Conservation (phyloP, 176 grass and related monocot species). For the Secale cereale region DNA sequence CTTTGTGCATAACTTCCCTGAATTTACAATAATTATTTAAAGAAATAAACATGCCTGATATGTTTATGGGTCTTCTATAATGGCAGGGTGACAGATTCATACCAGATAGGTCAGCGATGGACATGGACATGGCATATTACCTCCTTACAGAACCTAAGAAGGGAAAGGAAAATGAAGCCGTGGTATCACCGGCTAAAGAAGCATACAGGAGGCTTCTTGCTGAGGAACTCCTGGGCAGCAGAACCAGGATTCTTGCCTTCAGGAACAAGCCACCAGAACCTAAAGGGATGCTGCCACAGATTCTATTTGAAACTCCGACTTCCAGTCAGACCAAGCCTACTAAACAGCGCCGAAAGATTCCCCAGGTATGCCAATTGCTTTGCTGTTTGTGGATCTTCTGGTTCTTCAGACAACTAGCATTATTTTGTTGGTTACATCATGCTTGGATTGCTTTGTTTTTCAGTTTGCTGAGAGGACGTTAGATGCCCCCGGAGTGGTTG, state of each 20-base stretch:
- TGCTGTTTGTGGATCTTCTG: not conserved
- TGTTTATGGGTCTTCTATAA: slow-evolving; percentile 14
- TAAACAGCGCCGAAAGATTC: slow-evolving; percentile 41
- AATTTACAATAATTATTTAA: not conserved
- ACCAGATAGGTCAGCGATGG: slow-evolving; percentile 52
- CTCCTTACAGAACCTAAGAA: slow-evolving; percentile 50
- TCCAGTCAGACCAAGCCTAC: slow-evolving; percentile 10
- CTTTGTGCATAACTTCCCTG: not conserved
- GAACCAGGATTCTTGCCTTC: slow-evolving; percentile 58
- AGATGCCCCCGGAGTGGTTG: slow-evolving; percentile 47
- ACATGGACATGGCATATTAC: slow-evolving; percentile 60
- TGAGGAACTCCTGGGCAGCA: slow-evolving; percentile 39
- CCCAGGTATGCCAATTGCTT: slow-evolving; percentile 37
- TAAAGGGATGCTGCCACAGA: not conserved
- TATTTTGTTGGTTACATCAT: slow-evolving; percentile 15
- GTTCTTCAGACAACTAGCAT: slow-evolving; percentile 4
- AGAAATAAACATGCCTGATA: not conserved
- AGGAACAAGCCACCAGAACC: slow-evolving; percentile 43
- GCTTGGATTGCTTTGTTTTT: not conserved
- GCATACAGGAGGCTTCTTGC: slow-evolving; percentile 51
- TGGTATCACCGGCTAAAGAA: slow-evolving; percentile 35
- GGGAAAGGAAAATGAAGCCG: slow-evolving; percentile 38
- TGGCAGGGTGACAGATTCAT: slow-evolving; percentile 70
- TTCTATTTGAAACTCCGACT: slow-evolving; percentile 6
- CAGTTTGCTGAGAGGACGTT: slow-evolving; percentile 52